A percentile compares a stretch with the other conserved stretches of the same genome.
Evolutionary conservation across 768 basidiomycete species (phyloP).

Genomic region (Pleurotus cornucopiae): DNA sequence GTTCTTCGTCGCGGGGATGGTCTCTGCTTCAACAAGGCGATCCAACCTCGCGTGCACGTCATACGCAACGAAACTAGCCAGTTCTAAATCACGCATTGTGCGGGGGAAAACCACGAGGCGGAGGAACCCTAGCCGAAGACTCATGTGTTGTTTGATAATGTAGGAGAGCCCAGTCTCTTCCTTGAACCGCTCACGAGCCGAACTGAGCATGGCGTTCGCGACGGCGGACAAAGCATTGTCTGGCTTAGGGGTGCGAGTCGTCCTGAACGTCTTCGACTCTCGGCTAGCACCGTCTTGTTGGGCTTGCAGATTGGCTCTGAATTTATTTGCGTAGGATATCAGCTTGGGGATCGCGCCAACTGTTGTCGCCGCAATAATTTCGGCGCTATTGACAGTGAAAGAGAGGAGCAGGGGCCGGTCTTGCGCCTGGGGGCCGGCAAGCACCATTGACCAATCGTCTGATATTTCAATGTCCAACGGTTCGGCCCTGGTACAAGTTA

Average conservation of each 20-base stretch:
- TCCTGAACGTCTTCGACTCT: conserved; percentile 75
- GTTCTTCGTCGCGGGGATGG: conserved; percentile 52
- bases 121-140: conserved; percentile 59
- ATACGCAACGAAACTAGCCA: conserved; percentile 69
- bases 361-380: conserved; percentile 62
- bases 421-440: conserved; percentile 30
- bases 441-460: conserved; percentile 75
- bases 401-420: conserved; percentile 59
- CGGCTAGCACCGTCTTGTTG: conserved; percentile 75
- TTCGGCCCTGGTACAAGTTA: conserved; percentile 51
- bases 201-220: conserved; percentile 79
- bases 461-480: conserved; percentile 70
- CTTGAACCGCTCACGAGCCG: conserved; percentile 66
- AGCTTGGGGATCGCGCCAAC: conserved; percentile 77
- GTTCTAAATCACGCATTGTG: conserved; percentile 71
- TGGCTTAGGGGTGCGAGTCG: conserved; percentile 66
- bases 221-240: conserved; percentile 81
- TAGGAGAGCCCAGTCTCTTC: conserved; percentile 62
- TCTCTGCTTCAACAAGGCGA: conserved; percentile 52
- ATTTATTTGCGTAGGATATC: conserved; percentile 68
- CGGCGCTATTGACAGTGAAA: conserved; percentile 71
- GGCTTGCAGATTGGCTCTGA: conserved; percentile 65
- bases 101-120: conserved; percentile 76
- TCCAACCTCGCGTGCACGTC: conserved; percentile 69
- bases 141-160: conserved; percentile 69